These are phyloP conservation scores for Diaporthe sp. DNA, from an alignment of 2,329 filamentous ascomycete genomes.

Conservation along the genomic window DNA sequence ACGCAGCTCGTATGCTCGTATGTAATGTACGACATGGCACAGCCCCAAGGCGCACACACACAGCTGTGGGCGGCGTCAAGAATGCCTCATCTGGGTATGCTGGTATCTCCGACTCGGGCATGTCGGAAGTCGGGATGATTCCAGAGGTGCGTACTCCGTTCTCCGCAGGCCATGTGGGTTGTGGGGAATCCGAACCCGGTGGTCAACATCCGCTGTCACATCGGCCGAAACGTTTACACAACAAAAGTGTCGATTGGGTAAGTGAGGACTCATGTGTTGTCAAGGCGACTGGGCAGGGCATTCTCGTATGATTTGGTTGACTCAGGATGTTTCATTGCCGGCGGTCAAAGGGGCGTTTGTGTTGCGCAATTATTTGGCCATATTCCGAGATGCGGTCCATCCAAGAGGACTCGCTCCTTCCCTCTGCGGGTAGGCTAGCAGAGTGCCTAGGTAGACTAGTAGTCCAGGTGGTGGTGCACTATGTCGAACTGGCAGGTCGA, in stretches of 20 bases:
- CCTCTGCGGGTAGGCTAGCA: too few relatives aligned
- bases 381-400: conserved; percentile 3
- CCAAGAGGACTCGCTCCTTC: neutral
- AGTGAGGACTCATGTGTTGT: neutral
- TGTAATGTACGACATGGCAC: neutral
- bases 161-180: conserved; percentile 23
- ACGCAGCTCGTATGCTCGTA: neutral
- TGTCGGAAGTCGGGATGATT: conserved; percentile 29
- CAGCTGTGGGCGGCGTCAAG: neutral
- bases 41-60: neutral
- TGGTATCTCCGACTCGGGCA: conserved; percentile 1
- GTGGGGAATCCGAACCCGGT: neutral
- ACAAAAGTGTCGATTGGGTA: conserved; percentile 5
- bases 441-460: neutral
- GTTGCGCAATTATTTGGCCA: conserved; percentile 18
- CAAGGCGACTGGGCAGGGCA: neutral
- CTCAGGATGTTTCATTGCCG: conserved; percentile 10
- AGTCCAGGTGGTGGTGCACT: neutral
- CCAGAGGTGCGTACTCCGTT: neutral
- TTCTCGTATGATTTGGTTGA: conserved; percentile 21
- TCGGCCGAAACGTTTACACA: conserved; percentile 6
- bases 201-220: neutral
- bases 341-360: neutral
- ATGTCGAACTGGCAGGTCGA: neutral
- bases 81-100: neutral